Base-by-base conservation (phyloP, 805 yeast species). In the Starmerella kuoi region DNA sequence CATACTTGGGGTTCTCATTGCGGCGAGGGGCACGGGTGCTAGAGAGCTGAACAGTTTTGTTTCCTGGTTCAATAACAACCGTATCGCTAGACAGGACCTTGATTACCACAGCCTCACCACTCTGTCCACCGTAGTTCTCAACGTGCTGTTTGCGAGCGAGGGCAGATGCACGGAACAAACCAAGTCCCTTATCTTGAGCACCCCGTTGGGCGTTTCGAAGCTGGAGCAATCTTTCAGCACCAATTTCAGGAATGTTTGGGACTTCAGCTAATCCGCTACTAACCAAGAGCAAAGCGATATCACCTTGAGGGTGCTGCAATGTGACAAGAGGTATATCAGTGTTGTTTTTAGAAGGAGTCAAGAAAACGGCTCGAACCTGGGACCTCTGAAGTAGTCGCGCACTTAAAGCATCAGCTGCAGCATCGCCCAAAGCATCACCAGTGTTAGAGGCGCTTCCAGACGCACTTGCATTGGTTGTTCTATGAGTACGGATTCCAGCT, bases 201-300 rank as follows among this genome's bases (percentile, higher is more conserved):
- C 66, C 56, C 47, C 68, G 72, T 58, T 82, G 93, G 22, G 77
- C 74, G 45, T 66, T 70, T 55, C 94, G 72, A 41, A 81, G 67
- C 27, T 58, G 56, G 2, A 69, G 51, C 86, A 84, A 81, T 20
- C 66, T 64, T 34, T 67, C 61, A 9, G 85, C 63, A 4, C 94
- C 94, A 44, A 84, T 64, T 32, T 74, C 53, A 57, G 85, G 94
- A 85, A 88, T 78, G 58, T 84, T 94, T 21, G 76, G 72, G 37
- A 83, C 75, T 50, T 75, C 77, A 11, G 79, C 94, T 24, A 78
- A 66, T 9, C 95, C 95, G 42, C 67, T 68, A 43, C 70, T 74
- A 45, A 84, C 67, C 43, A 84, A 63, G 49, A 73, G 72, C 50
- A 76, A 80, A 44, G 79, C 74, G 52, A 83, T 76, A 47, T 77